Evolutionary conservation across 23 red algal genomes (phyloP).

Genomic region (Cyanidium caldarium): DNA sequence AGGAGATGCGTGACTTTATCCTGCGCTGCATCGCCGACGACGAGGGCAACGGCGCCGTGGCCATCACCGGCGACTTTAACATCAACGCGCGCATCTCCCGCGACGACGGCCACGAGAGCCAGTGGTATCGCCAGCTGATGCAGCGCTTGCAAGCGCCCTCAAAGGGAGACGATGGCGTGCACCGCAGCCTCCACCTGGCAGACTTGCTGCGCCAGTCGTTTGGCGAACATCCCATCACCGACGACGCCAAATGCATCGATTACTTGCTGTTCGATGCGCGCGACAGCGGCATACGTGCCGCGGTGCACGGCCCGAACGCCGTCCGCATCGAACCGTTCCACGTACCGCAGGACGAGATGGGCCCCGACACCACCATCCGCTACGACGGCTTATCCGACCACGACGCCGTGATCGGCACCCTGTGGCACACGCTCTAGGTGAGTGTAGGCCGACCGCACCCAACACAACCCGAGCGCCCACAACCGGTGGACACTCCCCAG

Average conservation of each 20-base stretch:
- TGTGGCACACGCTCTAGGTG: too few species aligned
- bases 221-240: slow-evolving; percentile 13
- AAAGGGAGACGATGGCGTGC: slow-evolving; percentile 11
- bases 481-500: too few species aligned
- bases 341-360: too few species aligned
- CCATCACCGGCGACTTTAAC: slow-evolving; percentile 65
- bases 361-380: too few species aligned
- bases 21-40: slow-evolving; percentile 14
- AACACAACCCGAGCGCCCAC: too few species aligned
- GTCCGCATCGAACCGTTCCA: too few species aligned
- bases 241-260: slow-evolving; percentile 45
- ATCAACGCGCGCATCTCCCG: slow-evolving; percentile 23
- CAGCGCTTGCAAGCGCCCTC: not conserved
- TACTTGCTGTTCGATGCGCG: slow-evolving; percentile 42
- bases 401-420: too few species aligned
- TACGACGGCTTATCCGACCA: too few species aligned
- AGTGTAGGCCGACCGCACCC: too few species aligned
- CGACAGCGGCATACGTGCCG: not conserved
- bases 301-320: too few species aligned
- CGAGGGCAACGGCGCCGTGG: not conserved
- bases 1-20: slow-evolving; percentile 38
- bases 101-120: slow-evolving; percentile 12
- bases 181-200: not conserved
- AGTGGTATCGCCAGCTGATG: slow-evolving; percentile 22
- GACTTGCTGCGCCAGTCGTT: slow-evolving; percentile 25